Base-by-base conservation (phyloP, 371 early-diverging fungal species). In the Chytridium lagenaria region DNA sequence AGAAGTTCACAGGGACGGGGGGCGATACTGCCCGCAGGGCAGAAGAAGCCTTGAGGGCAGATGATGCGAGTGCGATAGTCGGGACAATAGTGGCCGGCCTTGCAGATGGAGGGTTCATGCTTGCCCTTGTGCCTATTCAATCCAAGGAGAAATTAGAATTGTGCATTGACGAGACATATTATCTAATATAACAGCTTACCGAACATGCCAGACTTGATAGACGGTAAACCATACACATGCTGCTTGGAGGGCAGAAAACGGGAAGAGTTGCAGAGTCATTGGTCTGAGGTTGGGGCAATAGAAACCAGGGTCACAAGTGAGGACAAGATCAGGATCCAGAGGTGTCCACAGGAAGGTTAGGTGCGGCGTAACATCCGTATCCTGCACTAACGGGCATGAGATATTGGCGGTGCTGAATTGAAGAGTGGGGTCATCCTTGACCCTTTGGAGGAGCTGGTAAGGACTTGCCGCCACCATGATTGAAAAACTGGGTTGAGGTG, bases 1-100 rank as follows among this genome's bases (percentile, higher is more conserved):
- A 77, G 73, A 57, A 73, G 73, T 7, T 70, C 65, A 50, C 77
- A 77, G 23, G n/a, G 40, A 22, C 63, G 69, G 7, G 77, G 77
- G 10, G 67, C 57, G 10, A 67, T 49, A 15, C 69, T 70, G 38
- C 77, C 77, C 0, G 73, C 61, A 7, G 73, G 77, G 61, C 77
- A 49, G 30, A 55, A 68, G 66, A 40, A 40, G 44, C 66, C 66
- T 16, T 37, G 5, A 5, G 66, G 66, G 26, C 76, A 75, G 15
- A 37, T 34, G n/a, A 33, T 31, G 1, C 67, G 65, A 22, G 71
- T 71, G 16, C 37, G 34, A 2, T 70, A 67, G 59, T 51, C 50
- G 1, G 76, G 76, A 39, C 76, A 75, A 50, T 68, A 75, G 51
- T 66, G 61, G 2, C 71, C 71, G 22, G 49, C 23, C 63, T 66